phyloP scores from a whole-genome alignment of 1,284 basidiomycete genomes.

The Trichosporon sp. region DNA sequence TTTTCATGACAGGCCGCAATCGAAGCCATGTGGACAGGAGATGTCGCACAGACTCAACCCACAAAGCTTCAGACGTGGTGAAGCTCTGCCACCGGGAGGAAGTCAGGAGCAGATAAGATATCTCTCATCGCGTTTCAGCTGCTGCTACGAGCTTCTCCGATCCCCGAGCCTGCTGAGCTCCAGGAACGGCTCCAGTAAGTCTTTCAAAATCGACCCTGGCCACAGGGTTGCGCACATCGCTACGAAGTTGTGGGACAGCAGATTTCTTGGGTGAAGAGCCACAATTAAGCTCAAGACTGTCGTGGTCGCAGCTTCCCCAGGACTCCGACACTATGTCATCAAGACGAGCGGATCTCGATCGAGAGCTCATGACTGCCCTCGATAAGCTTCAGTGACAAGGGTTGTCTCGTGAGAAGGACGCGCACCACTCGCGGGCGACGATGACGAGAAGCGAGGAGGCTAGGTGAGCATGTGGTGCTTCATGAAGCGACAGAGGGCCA shows the following conservation, averaged over 20 bases:
- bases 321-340: not conserved
- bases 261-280: not conserved
- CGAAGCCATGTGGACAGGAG: no score
- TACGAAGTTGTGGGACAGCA: not conserved
- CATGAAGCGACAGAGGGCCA: no score
- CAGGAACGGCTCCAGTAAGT: no score
- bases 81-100: not conserved
- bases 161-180: no score
- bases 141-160: no score
- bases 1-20: no score
- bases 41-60: not conserved
- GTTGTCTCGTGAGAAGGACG: not conserved
- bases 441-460: not conserved
- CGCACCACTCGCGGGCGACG: not conserved
- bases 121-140: not conserved
- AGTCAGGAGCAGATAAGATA: not conserved
- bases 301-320: not conserved
- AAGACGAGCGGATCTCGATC: not conserved
- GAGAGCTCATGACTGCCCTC: no score
- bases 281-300: not conserved
- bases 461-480: not conserved
- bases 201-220: not conserved
- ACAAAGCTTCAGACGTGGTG: not conserved
- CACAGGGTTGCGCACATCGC: not conserved
- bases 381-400: no score